A percentile compares a stretch with the other conserved stretches of the same genome.
Conservation (phyloP, 2,329 filamentous ascomycete species). For the Colletotrichum echinochloae region DNA sequence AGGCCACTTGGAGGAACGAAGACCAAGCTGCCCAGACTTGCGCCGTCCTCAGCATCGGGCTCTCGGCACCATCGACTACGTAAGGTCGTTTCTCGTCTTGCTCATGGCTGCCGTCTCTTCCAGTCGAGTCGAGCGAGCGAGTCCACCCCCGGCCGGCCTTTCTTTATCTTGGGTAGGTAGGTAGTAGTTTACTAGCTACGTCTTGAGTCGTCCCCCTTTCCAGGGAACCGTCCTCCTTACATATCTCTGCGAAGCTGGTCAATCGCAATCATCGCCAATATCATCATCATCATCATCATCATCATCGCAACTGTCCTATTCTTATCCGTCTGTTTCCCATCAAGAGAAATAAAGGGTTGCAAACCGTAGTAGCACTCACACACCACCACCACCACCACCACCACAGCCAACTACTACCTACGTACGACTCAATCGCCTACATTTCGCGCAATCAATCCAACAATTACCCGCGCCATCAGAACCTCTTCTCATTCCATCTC, state of each 20-base stretch:
- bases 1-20: not conserved
- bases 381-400: not conserved
- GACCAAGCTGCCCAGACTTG: not conserved
- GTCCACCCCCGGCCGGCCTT: too few relatives aligned
- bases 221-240: constrained; percentile 1
- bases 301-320: not conserved
- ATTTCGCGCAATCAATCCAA: not conserved
- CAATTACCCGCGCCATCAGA: not conserved
- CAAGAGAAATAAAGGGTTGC: not conserved
- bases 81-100: not conserved
- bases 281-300: not conserved
- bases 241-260: not conserved
- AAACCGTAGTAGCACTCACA: not conserved
- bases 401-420: not conserved
- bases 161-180: too few relatives aligned
- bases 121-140: too few relatives aligned
- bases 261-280: too few relatives aligned
- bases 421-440: not conserved
- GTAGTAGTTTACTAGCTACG: too few relatives aligned
- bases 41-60: constrained; percentile 1
- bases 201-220: not conserved
- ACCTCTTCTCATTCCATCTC: constrained; percentile 24
- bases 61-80: constrained; percentile 1
- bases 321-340: not conserved
- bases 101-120: constrained; percentile 16